Base-by-base conservation (phyloP, 805 yeast species). In the Isabelozyma pseudorhagii region DNA sequence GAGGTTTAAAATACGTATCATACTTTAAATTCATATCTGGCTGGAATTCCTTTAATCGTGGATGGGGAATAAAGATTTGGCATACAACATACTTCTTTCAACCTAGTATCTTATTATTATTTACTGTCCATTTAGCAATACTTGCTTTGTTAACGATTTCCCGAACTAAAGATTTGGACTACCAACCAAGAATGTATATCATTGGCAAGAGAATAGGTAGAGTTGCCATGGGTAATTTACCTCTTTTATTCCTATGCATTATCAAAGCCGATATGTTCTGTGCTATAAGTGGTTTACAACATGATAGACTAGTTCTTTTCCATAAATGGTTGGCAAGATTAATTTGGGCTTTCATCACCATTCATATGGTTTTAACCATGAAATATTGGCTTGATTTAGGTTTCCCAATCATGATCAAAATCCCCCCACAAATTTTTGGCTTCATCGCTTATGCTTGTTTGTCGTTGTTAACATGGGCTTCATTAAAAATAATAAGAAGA, bases 391-490 rank as follows among this genome's bases (percentile, higher is more conserved):
- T 74, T n/a, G 59, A 55, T 6, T 43, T 75, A 46, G 63, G 68
- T 28, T 70, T 74, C 48, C 48, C 58, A 7, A 56, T 72, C 9
- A 74, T 75, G 80, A 48, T 77, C 8, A 42, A 56, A 18, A 77
- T 77, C 41, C 82, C 82, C 4, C 81, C 81, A 1, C 78, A 73
- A 50, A 72, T 73, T n/a, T 77, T 77, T 59, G 82, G 82, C 8
- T 67, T 72, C 59, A 77, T 78, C 42, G 73, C 80, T 3, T 72
- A 67, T 50, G 67, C 63, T 5, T 60, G 69, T 41, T 65, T 75
- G 57, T 64, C 63, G 21, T 44, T 74, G 42, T 55, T 76, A 47
- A 66, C 66, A 8, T 65, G 71, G 62, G 75, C 68, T 5, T 67
- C 74, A 36, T 40, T 69, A 14, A 64, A 62, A 46, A 56, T 68